Evolutionary conservation across 345 rosid species (phyloP), one percentile per base, ranked within the genome.

Genomic region (Trapa bicornis): DNA sequence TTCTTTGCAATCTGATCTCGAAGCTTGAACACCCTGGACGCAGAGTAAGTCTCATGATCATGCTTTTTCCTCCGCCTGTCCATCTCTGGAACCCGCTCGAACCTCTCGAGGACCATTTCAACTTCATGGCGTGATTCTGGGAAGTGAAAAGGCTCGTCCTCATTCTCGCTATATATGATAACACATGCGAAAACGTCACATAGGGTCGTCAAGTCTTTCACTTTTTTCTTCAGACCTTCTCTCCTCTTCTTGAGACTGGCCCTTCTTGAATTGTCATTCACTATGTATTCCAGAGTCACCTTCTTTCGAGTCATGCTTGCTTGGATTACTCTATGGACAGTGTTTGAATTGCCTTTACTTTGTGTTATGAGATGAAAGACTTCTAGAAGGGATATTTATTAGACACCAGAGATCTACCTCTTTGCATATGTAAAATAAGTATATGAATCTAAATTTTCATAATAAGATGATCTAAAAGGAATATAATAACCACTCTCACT

Each of bases 241-340:
- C 75, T 75, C 62, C 80, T 80, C 65, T 84, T 82, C 75, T 71
- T 82, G 13, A 82, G 79, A 70, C 85, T 75, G 15, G 81, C 80
- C 77, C 66, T 82, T 35, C 85, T 74, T 3, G 79, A 77, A 36
- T 38, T 60, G 2, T 78, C 79, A 61, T 71, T 82, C 65, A 4
- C 80, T 2, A 82, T 80, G 76, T 74, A 82, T 4, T n/a, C 68
- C 15, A 80, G 81, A 47, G 74, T 77, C 54, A 83, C 80, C 76
- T 75, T 83, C 75, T 73, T 86, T 65, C 90, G 77, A 4, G 82
- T 69, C 86, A 85, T 85, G 45, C 11, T 45, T 45, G 48, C 2
- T 1, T 45, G 48, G 43, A 3, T 1, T 41, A 41, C 7, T 4
- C 43, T 4, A 1, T 3, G 1, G 43, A 41, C 1, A 10, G 3